Conservation (phyloP, 2,329 filamentous ascomycete species). For the Trichoderma cornu-damae region DNA sequence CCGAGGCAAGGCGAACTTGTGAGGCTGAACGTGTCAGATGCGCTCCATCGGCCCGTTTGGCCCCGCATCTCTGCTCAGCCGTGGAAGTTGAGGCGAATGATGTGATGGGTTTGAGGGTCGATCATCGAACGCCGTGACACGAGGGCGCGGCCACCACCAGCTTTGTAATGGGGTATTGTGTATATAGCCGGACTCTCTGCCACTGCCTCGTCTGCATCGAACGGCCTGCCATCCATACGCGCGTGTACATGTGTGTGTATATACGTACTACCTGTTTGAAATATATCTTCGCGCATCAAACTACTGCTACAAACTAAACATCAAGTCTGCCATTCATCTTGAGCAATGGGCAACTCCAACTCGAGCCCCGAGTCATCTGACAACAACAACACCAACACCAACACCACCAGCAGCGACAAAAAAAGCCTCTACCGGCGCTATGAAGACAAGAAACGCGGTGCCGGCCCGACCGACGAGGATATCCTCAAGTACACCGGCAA, state of each 20-base stretch:
- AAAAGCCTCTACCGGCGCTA: conserved; percentile 32
- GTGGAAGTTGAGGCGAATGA: not conserved
- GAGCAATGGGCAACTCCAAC: conserved; percentile 3
- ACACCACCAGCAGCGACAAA: conserved; percentile 14
- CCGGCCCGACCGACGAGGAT: conserved; percentile 36
- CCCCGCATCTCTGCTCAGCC: conserved; percentile 4
- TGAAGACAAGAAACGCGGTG: conserved; percentile 31
- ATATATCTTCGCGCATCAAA: not conserved
- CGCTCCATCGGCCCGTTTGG: not conserved
- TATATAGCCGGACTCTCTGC: not conserved
- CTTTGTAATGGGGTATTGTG: not conserved
- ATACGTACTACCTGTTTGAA: not conserved
- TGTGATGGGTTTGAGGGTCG: not conserved
- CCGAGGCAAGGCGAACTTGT: not conserved
- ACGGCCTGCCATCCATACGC: not conserved
- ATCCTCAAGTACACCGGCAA: conserved; percentile 40
- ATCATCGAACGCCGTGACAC: not conserved
- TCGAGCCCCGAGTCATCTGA: not conserved
- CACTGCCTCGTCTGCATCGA: not conserved
- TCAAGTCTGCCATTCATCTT: not conserved
- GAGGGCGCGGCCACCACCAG: too few relatives aligned
- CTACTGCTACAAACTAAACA: not conserved
- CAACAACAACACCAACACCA: not conserved
- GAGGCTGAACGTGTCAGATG: not conserved
- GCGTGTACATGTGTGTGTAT: not conserved